These are phyloP conservation scores for Glaciozyma antarctica DNA, from an alignment of 768 basidiomycete genomes.

Conservation along the genomic window DNA sequence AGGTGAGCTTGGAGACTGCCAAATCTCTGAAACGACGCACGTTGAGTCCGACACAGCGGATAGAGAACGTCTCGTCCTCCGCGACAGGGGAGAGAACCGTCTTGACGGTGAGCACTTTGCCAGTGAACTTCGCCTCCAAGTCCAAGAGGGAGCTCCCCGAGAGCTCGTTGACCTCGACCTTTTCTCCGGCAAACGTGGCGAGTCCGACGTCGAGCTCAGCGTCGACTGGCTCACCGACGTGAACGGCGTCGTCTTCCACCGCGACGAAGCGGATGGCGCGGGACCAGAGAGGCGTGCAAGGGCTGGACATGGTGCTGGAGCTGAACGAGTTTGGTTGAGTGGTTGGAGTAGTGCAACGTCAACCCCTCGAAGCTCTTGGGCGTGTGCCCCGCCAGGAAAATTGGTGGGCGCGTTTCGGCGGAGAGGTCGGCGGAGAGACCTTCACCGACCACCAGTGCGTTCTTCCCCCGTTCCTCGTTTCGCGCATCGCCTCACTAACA, in stretches of 20 bases:
- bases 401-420: no score
- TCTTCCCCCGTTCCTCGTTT: no score
- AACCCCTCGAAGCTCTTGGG: no score
- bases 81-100: conserved; percentile 37
- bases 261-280: conserved; percentile 37
- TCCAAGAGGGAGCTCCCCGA: conserved; percentile 33
- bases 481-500: no score
- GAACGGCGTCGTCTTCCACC: conserved; percentile 16
- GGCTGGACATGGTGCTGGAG: no score
- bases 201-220: conserved; percentile 37
- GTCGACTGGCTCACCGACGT: conserved; percentile 39
- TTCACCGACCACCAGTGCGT: no score
- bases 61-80: conserved; percentile 37
- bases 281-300: neutral
- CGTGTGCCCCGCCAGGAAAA: no score
- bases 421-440: no score
- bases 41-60: conserved; percentile 41
- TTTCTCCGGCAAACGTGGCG: conserved; percentile 34
- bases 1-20: neutral
- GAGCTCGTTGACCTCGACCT: conserved; percentile 36
- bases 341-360: no score
- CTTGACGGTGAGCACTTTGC: conserved; percentile 30
- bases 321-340: no score
- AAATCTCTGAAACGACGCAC: conserved; percentile 17
- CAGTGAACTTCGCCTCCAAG: conserved; percentile 36